Evolutionary conservation across 257 asterid species (phyloP), one percentile per base, ranked within the genome.

Genomic region (Lycium barbarum): DNA sequence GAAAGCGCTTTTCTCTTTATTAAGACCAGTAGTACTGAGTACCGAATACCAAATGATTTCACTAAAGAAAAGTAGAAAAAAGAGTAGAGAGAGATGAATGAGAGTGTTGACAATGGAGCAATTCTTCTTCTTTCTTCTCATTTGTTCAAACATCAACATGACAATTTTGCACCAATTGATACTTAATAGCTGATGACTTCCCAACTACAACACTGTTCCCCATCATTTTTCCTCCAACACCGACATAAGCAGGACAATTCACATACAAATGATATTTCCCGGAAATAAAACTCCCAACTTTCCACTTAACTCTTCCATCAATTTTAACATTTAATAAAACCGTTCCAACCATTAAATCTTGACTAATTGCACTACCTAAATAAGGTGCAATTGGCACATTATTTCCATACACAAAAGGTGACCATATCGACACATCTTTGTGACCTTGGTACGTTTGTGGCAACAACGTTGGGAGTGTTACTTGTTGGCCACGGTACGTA

Each of bases 231-330:
- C 65, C 81, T 1, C 95, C 93, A 33, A 90, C 85, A 70, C 90
- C 89, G 0, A 96, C 87, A 83, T 94, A 96, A 59, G 97, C 98
- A 5, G 98, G 99, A 74, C 98, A 95, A 83, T 91, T 92, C 15
- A 85, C 97, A 79, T 63, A 22, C 90, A 95, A 65, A 83, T 79
- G 97, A 80, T 94, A 94, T 83, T 54, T 90, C 10, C 93, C 88
- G 4, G 96, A 82, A 57, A 93, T 43, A 74, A 93, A 91, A 73
- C 92, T 89, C 84, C 98, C 98, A 36, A 95, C 98, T 83, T 88
- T 92, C 99, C 98, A 95, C 86, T 95, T 86, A 0, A 95, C 66
- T 45, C 92, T 80, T 9, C 96, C 98, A 63, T 90, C 91, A 2
- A 92, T 89, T 59, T 67, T 87, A 33, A 94, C 61, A 35, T 89